Base-by-base conservation (phyloP, 352 stramenopile species). In the Phytopythium oedochilum region DNA sequence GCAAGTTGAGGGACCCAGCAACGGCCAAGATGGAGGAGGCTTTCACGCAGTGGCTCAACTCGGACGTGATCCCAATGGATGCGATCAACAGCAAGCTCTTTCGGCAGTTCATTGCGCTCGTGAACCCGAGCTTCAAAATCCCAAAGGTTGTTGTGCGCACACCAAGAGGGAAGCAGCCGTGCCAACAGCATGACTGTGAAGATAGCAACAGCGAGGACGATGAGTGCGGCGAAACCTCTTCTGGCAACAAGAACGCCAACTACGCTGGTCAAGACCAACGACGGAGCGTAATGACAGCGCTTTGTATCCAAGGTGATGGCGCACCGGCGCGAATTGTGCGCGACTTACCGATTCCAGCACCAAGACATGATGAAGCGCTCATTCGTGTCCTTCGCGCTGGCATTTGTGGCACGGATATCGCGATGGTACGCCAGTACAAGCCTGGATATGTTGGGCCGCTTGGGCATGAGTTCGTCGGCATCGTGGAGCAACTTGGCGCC, bases 401-500 rank as follows among this genome's bases (percentile, higher is more conserved):
- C 14, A 83, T 92, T 55, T 92, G 82, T 42, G 79, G 77, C 34
- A 92, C 79, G 9, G 82, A 90, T 50, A 61, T 92, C 14, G 75
- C 79, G 42, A 89, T 92, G 77, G 59, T 88, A n/a, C 64, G 75
- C 29, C 71, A 78, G 36, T 92, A 92, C 72, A 92, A 92, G 39
- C 64, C 70, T 17, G 71, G 75, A 9, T 92, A 91, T 53, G 64
- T 73, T 15, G 76, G 79, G 28, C 71, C 77, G 3, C 60, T 96
- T 22, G 89, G 89, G 36, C 89, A 97, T 60, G 89, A 97, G 70
- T 96, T 96, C 58, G 87, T 97, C 25, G 89, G 88, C 9, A 74
- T 89, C 42, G 86, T 97, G 3, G 69, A 83, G 22, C 53, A 82
- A 43, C 55, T 97, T 22, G 72, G 77, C 34, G 51, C 47, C 14